Evolutionary conservation across 495 filamentous ascomycete genomes (phyloP), one percentile per base, ranked within the genome.

Genomic region (Podospora sp.): DNA sequence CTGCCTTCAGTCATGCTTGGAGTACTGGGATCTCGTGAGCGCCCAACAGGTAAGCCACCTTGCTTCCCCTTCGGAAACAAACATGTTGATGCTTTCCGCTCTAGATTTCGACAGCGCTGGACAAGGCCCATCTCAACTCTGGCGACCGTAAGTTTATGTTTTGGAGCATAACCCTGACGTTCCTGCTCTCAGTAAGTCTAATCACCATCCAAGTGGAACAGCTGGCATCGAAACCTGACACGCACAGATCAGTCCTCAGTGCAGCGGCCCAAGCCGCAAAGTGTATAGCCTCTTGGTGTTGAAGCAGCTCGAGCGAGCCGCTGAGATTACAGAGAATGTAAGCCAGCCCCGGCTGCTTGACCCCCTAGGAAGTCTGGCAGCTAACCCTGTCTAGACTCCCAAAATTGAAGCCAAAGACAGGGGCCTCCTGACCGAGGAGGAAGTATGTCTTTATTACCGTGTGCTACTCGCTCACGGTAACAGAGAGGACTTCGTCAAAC

Each of bases 11-110:
- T 62, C 75, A 7, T 84, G 82, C 65, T 68, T 84, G 50, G 76
- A 76, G 67, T 71, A 78, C 49, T 81, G 78, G 69, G 82, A 84
- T 59, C 79, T 82, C 63, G 78, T 79, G 58, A 81, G 78, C 69
- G 81, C 82, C 20, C 82, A 84, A 67, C 80, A 82, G 76, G 81
- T 82, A 16, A 52, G 49, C 49, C 20, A 35, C 29, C 5, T 21
- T 52, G 6, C 1, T 46, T 2, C 46, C 36, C 2, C 25, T 16
- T 40, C 8, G 25, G 20, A 12, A 26, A 0, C 11, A 12, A 21
- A 46, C 20, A 9, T n/a, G 40, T 40, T 18, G 40, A 21, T 20
- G 14, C 9, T 8, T 64, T 33, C 21, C 21, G 29, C 35, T 46
- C 29, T 51, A 84, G 81, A 83, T 84, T 64, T 77, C 81, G 0